A percentile compares a stretch with the other conserved stretches of the same genome.
Evolutionary conservation across 176 grass and related monocot species (phyloP).

Genomic region (Aegilops speltoides): DNA sequence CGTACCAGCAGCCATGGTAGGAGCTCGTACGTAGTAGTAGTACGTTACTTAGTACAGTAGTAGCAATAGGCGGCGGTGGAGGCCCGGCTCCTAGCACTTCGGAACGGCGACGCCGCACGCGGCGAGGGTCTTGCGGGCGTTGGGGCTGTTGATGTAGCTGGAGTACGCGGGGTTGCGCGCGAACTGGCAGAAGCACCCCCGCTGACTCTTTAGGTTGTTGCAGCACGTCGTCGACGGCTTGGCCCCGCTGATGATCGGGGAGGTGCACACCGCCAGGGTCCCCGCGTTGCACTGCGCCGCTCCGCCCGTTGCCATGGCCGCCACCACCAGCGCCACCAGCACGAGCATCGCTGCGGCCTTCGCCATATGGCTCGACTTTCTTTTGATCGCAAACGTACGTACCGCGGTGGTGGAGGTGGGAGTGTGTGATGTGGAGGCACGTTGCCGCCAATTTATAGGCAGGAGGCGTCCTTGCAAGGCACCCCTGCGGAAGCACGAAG

Average conservation of each 20-base stretch:
- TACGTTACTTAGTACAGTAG: neutral
- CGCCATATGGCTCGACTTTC: neutral
- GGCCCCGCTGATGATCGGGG: constrained; percentile 9
- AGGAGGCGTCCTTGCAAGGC: neutral
- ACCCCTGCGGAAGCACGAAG: neutral
- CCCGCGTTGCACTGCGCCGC: constrained; percentile 33
- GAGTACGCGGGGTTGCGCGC: constrained; percentile 34
- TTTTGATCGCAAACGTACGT: neutral
- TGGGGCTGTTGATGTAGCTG: constrained; percentile 37
- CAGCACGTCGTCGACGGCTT: constrained; percentile 24
- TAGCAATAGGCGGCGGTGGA: neutral
- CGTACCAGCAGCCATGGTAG: neutral
- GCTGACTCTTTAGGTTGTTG: constrained; percentile 38
- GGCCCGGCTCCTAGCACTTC: constrained; percentile 12
- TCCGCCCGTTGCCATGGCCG: neutral
- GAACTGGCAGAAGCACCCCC: constrained; percentile 49
- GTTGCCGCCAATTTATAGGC: neutral
- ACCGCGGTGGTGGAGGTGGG: neutral
- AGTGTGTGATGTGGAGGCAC: neutral
- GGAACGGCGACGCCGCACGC: constrained; percentile 38
- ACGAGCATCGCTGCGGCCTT: neutral
- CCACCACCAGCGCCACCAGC: neutral
- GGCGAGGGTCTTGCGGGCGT: neutral
- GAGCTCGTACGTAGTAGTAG: neutral
- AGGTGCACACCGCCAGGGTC: constrained; percentile 25